A percentile compares a stretch with the other conserved stretches of the same genome.
phyloP scores from a whole-genome alignment of 768 basidiomycete genomes.

The Lactifluus rugatus region DNA sequence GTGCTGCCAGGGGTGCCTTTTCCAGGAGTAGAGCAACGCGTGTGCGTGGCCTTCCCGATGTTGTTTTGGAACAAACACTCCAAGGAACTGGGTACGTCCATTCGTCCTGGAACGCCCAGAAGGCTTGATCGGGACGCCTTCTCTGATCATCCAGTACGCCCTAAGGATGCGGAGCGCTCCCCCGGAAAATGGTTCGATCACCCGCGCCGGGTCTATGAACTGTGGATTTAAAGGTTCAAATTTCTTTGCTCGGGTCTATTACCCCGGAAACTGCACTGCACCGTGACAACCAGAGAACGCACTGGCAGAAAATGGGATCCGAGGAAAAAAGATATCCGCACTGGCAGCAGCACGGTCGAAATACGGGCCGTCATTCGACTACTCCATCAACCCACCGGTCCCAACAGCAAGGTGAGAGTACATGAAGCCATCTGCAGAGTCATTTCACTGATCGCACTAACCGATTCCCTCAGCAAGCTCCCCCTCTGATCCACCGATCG shows the following conservation, averaged over 20 bases:
- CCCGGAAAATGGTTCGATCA: neutral
- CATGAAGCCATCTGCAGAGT: neutral
- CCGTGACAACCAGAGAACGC: neutral
- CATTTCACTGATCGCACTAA: neutral
- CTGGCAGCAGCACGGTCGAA: neutral
- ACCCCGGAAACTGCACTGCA: neutral
- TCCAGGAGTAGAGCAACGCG: neutral
- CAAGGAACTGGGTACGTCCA: neutral
- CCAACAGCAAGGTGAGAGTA: neutral
- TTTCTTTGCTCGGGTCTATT: neutral
- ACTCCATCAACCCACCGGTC: neutral
- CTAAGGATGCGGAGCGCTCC: neutral
- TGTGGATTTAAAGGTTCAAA: neutral
- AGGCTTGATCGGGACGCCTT: neutral
- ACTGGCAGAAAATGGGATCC: neutral
- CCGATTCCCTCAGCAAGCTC: neutral
- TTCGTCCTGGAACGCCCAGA: neutral
- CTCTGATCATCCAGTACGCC: conserved; percentile 5
- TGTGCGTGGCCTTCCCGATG: neutral
- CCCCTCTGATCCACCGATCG: neutral
- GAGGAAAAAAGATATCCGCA: neutral
- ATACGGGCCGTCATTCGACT: neutral
- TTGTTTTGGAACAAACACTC: neutral
- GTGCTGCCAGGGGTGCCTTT: neutral
- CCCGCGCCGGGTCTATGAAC: neutral